Evolutionary conservation across 2,329 filamentous ascomycete species (phyloP).

Genomic region (Rosellinia necatrix): DNA sequence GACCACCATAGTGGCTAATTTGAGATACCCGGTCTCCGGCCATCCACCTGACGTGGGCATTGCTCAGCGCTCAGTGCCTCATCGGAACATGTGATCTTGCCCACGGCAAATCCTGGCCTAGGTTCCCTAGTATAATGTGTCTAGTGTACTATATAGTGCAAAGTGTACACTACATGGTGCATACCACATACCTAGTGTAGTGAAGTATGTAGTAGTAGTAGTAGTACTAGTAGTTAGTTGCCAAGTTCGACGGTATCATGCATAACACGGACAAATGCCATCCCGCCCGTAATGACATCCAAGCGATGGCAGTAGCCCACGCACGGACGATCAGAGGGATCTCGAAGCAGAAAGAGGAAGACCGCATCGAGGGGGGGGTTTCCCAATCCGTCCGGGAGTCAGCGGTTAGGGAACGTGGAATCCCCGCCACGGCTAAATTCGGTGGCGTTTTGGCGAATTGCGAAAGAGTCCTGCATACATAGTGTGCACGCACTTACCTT

Average conservation of each 20-base stretch:
- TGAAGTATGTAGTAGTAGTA: too few species aligned
- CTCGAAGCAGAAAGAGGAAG: slow-evolving; percentile 3
- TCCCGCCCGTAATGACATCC: not conserved
- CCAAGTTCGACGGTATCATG: not conserved
- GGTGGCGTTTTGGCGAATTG: slow-evolving; percentile 6
- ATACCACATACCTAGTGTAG: too few species aligned
- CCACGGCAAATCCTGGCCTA: not conserved
- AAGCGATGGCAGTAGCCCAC: not conserved
- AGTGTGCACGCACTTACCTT: not conserved
- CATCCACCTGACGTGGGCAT: not conserved
- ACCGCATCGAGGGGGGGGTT: slow-evolving; percentile 4
- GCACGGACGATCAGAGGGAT: slow-evolving; percentile 1
- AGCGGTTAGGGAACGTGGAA: slow-evolving; percentile 1
- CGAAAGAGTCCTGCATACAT: slow-evolving; percentile 17
- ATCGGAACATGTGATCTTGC: too few species aligned
- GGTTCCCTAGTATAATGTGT: too few species aligned
- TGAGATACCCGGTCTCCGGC: not conserved
- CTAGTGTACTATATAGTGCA: too few species aligned
- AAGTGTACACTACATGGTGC: too few species aligned
- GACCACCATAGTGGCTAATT: not conserved
- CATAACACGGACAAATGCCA: not conserved
- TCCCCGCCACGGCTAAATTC: slow-evolving; percentile 8
- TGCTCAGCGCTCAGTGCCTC: too few species aligned
- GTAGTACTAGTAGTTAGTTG: too few species aligned
- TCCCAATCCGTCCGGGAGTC: slow-evolving; percentile 10